Conservation (phyloP, 2,329 filamentous ascomycete genomes). For the Lanzia echinophila region DNA sequence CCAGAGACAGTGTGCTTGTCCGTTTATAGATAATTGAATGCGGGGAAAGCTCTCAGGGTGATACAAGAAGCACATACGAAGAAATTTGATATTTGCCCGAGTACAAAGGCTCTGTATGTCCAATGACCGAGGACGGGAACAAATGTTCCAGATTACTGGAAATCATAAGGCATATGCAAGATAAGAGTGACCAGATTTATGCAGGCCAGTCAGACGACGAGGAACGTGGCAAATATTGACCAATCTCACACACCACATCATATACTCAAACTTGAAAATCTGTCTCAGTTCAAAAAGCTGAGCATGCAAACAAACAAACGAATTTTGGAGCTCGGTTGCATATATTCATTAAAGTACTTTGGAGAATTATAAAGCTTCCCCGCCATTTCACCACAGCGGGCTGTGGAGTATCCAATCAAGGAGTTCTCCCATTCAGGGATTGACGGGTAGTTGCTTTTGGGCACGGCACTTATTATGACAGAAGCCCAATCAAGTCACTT, state of each 20-base stretch:
- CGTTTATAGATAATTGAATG: too few species aligned
- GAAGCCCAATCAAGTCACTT: conserved; percentile 10
- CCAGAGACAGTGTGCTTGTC: neutral
- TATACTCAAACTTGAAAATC: neutral
- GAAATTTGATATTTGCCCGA: neutral
- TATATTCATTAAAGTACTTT: too few species aligned
- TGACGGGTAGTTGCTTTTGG: neutral
- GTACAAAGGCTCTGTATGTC: neutral
- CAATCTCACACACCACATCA: conserved; percentile 15
- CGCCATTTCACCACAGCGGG: conserved; percentile 5
- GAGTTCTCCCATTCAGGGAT: neutral
- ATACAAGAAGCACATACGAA: neutral
- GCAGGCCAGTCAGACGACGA: neutral
- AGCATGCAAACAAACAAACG: neutral
- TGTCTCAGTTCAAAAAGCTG: neutral
- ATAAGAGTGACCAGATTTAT: neutral
- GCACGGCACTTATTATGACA: conserved; percentile 7
- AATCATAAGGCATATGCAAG: neutral
- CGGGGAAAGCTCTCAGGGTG: neutral
- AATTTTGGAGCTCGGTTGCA: neutral
- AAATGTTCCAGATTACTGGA: neutral
- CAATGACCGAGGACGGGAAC: neutral
- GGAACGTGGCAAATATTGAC: conserved; percentile 18
- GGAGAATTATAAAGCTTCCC: conserved; percentile 1
- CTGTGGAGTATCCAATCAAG: conserved; percentile 9